These are phyloP conservation scores for Bruguiera parviflora DNA, from an alignment of 345 rosid genomes.

Conservation along the genomic window DNA sequence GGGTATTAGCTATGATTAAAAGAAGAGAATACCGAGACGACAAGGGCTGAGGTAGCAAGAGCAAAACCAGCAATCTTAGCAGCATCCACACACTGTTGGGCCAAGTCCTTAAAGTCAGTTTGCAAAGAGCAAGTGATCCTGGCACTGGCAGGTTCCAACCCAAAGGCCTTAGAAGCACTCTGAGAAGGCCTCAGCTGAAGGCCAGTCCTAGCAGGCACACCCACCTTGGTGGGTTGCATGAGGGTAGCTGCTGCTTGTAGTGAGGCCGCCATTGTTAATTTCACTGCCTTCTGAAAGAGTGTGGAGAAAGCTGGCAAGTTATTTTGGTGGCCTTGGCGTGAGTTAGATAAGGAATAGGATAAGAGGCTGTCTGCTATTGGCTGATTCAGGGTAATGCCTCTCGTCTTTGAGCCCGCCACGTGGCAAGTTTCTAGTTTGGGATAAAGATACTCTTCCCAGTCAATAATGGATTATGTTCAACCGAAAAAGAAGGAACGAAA, in stretches of 20 bases:
- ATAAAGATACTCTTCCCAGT: conserved; percentile 33
- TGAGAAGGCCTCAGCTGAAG: conserved; percentile 48
- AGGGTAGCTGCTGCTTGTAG: conserved; percentile 85
- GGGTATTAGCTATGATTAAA: too few species aligned
- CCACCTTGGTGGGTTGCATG: conserved; percentile 68
- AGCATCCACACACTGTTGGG: conserved; percentile 65
- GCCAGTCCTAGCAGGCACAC: conserved; percentile 37
- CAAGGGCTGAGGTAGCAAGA: conserved; percentile 91
- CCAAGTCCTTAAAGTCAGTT: conserved; percentile 64
- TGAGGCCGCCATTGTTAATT: conserved; percentile 69
- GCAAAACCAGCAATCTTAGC: conserved; percentile 80
- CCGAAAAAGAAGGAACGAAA: too few species aligned
- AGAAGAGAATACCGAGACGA: conserved; percentile 56
- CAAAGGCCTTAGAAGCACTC: conserved; percentile 50
- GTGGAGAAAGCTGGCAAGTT: conserved; percentile 1
- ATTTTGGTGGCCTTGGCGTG: conserved; percentile 32
- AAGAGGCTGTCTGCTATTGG: conserved; percentile 75
- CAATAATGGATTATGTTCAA: conserved; percentile 19
- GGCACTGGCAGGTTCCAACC: conserved; percentile 46
- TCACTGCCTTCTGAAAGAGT: not conserved
- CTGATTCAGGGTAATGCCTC: conserved; percentile 24
- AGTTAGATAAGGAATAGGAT: conserved; percentile 72
- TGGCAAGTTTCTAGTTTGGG: conserved; percentile 28
- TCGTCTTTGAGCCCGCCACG: conserved; percentile 44
- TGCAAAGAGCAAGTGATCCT: conserved; percentile 77